Evolutionary conservation across 2,329 filamentous ascomycete genomes (phyloP).

Genomic region (Cladorrhinum sp.): DNA sequence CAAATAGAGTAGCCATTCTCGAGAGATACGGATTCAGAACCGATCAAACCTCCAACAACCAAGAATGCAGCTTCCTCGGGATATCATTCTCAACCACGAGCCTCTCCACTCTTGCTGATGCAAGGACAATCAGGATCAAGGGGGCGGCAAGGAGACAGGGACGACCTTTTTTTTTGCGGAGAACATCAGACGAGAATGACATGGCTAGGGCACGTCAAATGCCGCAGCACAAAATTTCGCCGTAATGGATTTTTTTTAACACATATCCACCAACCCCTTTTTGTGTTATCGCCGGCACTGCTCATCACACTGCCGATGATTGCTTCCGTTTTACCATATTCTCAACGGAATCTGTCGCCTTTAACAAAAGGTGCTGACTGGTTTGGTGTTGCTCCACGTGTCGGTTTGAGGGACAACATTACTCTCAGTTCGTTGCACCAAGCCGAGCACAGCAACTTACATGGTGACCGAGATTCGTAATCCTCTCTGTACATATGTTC

Average conservation of each 20-base stretch:
- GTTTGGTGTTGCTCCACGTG: not conserved
- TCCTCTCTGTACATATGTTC: not conserved
- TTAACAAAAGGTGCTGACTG: not conserved
- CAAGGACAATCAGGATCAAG: not conserved
- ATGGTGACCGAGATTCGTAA: not conserved
- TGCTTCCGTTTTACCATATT: not conserved
- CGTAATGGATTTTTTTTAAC: not conserved
- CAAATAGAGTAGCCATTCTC: not conserved
- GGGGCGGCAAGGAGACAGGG: not conserved
- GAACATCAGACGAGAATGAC: constrained; percentile 15
- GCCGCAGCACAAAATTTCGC: not conserved
- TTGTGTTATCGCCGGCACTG: not conserved
- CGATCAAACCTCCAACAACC: not conserved
- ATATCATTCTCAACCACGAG: constrained; percentile 3
- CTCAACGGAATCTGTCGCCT: not conserved
- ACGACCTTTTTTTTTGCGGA: constrained; percentile 3
- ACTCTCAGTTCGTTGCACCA: not conserved
- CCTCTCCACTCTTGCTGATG: constrained; percentile 2
- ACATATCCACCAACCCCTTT: not conserved
- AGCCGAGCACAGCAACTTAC: not conserved
- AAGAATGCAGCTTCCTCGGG: constrained; percentile 8
- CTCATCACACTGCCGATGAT: not conserved
- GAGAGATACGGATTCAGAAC: not conserved
- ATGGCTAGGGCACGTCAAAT: constrained; percentile 1
- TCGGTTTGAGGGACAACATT: not conserved